A percentile compares a stretch with the other conserved stretches of the same genome.
Conservation (phyloP, 2,329 filamentous ascomycete species). For the Chaetomium olivaceum region DNA sequence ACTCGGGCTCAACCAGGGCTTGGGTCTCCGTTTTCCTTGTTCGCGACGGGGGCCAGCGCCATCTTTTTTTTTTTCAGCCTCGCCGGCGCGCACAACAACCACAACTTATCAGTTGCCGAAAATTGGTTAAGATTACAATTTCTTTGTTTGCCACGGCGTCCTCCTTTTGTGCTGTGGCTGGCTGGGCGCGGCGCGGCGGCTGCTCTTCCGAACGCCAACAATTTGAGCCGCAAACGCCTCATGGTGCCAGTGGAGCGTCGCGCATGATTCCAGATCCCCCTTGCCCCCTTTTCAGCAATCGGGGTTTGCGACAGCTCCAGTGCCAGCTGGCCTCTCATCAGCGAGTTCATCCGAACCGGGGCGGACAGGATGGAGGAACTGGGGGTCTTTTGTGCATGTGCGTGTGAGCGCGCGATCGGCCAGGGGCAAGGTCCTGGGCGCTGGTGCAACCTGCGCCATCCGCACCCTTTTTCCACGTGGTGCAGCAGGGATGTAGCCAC, state of each 20-base stretch:
- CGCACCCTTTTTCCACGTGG: slow-evolving; percentile 18
- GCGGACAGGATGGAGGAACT: not conserved
- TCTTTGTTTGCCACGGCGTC: not conserved
- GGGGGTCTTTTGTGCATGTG: not conserved
- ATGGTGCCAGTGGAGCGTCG: not conserved
- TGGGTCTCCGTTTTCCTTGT: not conserved
- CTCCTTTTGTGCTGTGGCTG: not conserved
- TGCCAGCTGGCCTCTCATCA: not conserved
- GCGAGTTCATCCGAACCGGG: not conserved
- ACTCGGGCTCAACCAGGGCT: not conserved
- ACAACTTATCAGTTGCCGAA: not conserved
- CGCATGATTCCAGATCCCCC: not conserved
- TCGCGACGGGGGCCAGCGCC: not conserved
- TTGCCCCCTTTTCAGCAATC: not conserved
- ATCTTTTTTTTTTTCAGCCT: not conserved
- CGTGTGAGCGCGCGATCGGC: slow-evolving; percentile 1
- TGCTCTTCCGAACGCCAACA: not conserved
- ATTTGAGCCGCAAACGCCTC: not conserved
- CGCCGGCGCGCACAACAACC: not conserved
- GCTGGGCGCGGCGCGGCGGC: not conserved
- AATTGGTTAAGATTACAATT: not conserved
- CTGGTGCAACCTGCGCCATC: slow-evolving; percentile 2
- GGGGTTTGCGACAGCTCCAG: not conserved
- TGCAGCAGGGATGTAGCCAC: slow-evolving; percentile 10
- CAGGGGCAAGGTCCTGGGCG: not conserved